phyloP scores from a whole-genome alignment of 2,329 filamentous ascomycete species.

The Colletotrichum sidae region DNA sequence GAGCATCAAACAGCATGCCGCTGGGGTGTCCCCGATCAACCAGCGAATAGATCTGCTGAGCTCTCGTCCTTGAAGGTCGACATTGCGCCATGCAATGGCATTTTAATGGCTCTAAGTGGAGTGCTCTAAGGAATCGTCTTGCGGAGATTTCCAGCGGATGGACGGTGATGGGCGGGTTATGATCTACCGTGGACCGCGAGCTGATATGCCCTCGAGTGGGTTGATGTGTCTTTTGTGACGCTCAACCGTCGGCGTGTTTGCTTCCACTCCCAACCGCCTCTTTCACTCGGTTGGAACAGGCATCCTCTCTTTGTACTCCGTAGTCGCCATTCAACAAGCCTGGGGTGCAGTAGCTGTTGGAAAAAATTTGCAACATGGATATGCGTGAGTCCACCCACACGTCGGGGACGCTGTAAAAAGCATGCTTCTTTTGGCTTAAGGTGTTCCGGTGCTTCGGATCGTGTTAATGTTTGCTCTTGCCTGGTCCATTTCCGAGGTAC shows the following conservation, averaged over 20 bases:
- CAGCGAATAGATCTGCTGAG: slow-evolving; percentile 26
- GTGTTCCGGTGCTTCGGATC: slow-evolving; percentile 36
- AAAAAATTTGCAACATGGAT: slow-evolving; percentile 27
- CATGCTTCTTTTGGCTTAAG: slow-evolving; percentile 35
- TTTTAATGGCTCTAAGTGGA: slow-evolving; percentile 30
- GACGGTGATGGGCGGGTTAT: slow-evolving; percentile 20
- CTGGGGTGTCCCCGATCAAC: slow-evolving; percentile 26
- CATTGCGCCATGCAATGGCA: slow-evolving; percentile 33
- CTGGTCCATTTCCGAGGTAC: slow-evolving; percentile 32
- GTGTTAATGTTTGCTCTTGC: slow-evolving; percentile 29
- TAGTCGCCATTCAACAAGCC: slow-evolving; percentile 5
- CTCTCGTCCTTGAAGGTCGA: slow-evolving; percentile 31
- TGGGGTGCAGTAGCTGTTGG: slow-evolving; percentile 11
- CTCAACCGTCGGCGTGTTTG: slow-evolving; percentile 5
- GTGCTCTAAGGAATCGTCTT: slow-evolving; percentile 3
- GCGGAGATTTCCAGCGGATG: slow-evolving; percentile 24
- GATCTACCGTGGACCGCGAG: slow-evolving; percentile 22
- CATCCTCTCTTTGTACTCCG: neutral
- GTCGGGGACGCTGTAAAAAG: slow-evolving; percentile 25
- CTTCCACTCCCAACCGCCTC: slow-evolving; percentile 3
- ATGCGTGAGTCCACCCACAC: slow-evolving; percentile 11
- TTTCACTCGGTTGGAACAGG: neutral
- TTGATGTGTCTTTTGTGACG: slow-evolving; percentile 1
- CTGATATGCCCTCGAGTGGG: slow-evolving; percentile 13
- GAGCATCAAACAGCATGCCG: slow-evolving; percentile 35